phyloP scores from a whole-genome alignment of 2,329 filamentous ascomycete species.

The Aspergillus sp. region DNA sequence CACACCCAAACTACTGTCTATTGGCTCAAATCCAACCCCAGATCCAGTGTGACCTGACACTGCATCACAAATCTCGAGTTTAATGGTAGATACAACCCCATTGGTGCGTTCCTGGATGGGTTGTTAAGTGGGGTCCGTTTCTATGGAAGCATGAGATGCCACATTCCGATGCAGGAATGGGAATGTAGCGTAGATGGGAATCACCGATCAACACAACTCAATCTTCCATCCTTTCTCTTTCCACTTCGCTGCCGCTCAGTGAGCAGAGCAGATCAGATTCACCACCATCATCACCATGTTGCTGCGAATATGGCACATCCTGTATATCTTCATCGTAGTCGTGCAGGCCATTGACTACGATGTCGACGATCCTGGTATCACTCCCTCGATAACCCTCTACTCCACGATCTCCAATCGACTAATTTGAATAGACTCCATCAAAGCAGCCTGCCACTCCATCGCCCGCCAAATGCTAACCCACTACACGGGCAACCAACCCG shows the following conservation, averaged over 20 bases:
- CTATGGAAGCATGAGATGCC: not conserved
- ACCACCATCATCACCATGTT: constrained; percentile 14
- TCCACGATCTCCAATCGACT: not conserved
- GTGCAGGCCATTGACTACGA: constrained; percentile 20
- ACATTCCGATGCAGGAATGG: not conserved
- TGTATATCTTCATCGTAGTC: constrained; percentile 12
- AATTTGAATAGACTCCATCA: constrained; percentile 45
- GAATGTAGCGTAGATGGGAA: constrained; percentile 42
- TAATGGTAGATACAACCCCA: not conserved
- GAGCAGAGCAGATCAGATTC: not conserved
- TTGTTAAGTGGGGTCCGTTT: not conserved
- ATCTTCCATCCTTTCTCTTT: not conserved
- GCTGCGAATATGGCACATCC: constrained; percentile 15
- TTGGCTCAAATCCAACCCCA: not conserved
- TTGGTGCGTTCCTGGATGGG: not conserved
- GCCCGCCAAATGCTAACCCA: constrained; percentile 54
- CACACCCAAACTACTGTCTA: not conserved
- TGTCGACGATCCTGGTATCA: constrained; percentile 16
- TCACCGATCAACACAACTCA: constrained; percentile 32
- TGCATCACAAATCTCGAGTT: not conserved
- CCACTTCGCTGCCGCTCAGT: too few relatives aligned
- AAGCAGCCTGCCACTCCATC: constrained; percentile 46
- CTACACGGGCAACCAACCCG: constrained; percentile 52
- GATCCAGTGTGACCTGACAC: not conserved
- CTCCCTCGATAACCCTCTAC: too few relatives aligned